Evolutionary conservation across 2,329 filamentous ascomycete genomes (phyloP).

Genomic region (Corynespora cassiicola): DNA sequence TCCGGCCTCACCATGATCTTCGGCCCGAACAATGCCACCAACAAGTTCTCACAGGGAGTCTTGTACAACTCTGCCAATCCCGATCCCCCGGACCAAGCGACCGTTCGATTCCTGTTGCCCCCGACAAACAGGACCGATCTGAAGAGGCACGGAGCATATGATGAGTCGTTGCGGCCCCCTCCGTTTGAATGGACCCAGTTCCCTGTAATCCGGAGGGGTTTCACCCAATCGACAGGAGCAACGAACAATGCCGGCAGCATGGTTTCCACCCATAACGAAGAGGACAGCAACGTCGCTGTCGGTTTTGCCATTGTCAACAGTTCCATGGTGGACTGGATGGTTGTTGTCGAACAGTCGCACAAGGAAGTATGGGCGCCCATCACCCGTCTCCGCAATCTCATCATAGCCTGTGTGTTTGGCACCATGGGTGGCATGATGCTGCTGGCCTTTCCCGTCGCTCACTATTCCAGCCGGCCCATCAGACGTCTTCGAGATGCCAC

Average conservation of each 20-base stretch:
- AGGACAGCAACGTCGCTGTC: slow-evolving; percentile 73
- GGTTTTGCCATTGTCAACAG: slow-evolving; percentile 77
- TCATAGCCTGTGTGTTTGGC: slow-evolving; percentile 85
- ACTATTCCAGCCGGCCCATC: slow-evolving; percentile 82
- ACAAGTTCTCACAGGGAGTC: slow-evolving; percentile 54
- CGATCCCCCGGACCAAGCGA: slow-evolving; percentile 27
- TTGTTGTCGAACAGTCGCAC: slow-evolving; percentile 79
- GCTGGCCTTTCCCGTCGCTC: slow-evolving; percentile 78
- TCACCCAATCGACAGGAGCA: slow-evolving; percentile 53
- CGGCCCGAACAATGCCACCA: slow-evolving; percentile 70
- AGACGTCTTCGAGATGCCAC: slow-evolving; percentile 77
- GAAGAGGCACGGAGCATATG: slow-evolving; percentile 35
- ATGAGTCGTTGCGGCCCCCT: slow-evolving; percentile 24
- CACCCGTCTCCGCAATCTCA: slow-evolving; percentile 74
- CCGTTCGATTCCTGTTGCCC: slow-evolving; percentile 40
- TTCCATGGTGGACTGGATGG: slow-evolving; percentile 77
- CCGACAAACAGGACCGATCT: slow-evolving; percentile 32
- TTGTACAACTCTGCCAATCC: slow-evolving; percentile 30
- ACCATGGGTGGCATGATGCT: slow-evolving; percentile 76
- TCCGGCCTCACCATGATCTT: slow-evolving; percentile 75
- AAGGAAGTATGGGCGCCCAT: slow-evolving; percentile 80
- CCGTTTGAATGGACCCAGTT: slow-evolving; percentile 68
- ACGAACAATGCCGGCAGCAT: slow-evolving; percentile 73
- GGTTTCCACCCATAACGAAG: slow-evolving; percentile 76
- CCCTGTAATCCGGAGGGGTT: slow-evolving; percentile 67